Evolutionary conservation across 257 asterid genomes (phyloP), one percentile per base, ranked within the genome.

Genomic region (Petunia secreta): DNA sequence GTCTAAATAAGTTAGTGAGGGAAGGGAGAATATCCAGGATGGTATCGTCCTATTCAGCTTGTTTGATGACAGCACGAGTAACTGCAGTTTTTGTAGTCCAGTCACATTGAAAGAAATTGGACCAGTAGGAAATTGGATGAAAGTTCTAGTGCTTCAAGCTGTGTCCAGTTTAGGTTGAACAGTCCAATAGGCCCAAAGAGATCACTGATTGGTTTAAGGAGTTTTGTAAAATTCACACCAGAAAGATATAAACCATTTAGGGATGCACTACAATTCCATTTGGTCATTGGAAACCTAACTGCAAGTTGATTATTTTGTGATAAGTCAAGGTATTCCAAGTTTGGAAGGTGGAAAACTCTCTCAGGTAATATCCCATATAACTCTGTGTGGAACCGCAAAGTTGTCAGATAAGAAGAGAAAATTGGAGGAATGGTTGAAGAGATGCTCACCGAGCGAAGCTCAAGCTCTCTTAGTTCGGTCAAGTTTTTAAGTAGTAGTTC

Each of bases 401-500:
- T 39, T 54, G n/a, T 52, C 8, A 85, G 4, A 5, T 83, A 80
- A 43, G 66, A 39, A n/a, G 88, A 80, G 6, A 77, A 62, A 55
- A 82, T 85, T 4, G 15, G 8, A 4, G 88, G 88, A 50, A 82
- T 38, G 40, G 2, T 14, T 9, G 88, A 85, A 63, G 75, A 25
- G 5, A 85, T 82, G 50, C 36, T 36, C 1, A 39, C 4, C 1
- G 25, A 37, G 34, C 14, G 0, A 6, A 85, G 75, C 0, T 39
- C 37, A 53, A 83, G 66, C 38, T 80, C 79, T 50, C 59, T 68
- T 37, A 80, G 38, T 34, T n/a, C 8, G 43, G 86, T 82, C 13
- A 79, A 60, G 53, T 85, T 85, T 44, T 44, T 80, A 73, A 85
- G 83, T 9, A 85, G 84, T 16, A 71, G 78, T 52, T 75, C 41